Percentiles rank a stretch among this genome's conserved stretches.
Evolutionary conservation across 495 filamentous ascomycete genomes (phyloP).

Genomic region (Daldinia childiae): DNA sequence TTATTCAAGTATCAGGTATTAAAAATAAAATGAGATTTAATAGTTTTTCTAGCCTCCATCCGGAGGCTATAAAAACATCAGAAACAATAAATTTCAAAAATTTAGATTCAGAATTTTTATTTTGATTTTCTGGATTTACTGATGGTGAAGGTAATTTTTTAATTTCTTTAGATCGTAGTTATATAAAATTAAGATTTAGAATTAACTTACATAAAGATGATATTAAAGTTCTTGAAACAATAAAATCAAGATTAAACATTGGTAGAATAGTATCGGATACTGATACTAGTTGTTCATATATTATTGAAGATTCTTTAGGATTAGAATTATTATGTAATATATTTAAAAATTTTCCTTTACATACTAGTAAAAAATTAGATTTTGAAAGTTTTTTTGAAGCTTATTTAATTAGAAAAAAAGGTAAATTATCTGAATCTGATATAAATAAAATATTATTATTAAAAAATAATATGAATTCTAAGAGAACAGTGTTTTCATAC

Average conservation of each 20-base stretch:
- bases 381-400: not conserved
- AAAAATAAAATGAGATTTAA: slow-evolving; percentile 6
- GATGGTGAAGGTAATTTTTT: slow-evolving; percentile 1
- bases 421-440: slow-evolving; percentile 4
- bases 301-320: slow-evolving; percentile 4
- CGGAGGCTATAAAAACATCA: not conserved
- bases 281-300: slow-evolving; percentile 5
- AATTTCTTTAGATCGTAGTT: slow-evolving; percentile 2
- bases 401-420: not conserved
- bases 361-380: no score
- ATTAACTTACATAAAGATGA: slow-evolving; percentile 1
- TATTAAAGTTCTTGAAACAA: slow-evolving; percentile 2
- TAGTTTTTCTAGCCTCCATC: not conserved
- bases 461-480: slow-evolving; percentile 6
- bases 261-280: slow-evolving; percentile 3
- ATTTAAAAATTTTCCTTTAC: slow-evolving; percentile 6
- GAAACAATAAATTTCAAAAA: slow-evolving; percentile 3
- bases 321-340: slow-evolving; percentile 6
- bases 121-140: slow-evolving; percentile 3
- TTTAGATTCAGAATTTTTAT: slow-evolving; percentile 3
- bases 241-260: slow-evolving; percentile 1
- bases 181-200: slow-evolving; percentile 6
- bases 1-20: slow-evolving; percentile 5
- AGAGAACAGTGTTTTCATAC: slow-evolving; percentile 5
- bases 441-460: slow-evolving; percentile 5